Percentiles rank a stretch among this genome's conserved stretches.
Evolutionary conservation across 2,329 filamentous ascomycete species (phyloP).

Genomic region (Cladophialophora chaetospira): DNA sequence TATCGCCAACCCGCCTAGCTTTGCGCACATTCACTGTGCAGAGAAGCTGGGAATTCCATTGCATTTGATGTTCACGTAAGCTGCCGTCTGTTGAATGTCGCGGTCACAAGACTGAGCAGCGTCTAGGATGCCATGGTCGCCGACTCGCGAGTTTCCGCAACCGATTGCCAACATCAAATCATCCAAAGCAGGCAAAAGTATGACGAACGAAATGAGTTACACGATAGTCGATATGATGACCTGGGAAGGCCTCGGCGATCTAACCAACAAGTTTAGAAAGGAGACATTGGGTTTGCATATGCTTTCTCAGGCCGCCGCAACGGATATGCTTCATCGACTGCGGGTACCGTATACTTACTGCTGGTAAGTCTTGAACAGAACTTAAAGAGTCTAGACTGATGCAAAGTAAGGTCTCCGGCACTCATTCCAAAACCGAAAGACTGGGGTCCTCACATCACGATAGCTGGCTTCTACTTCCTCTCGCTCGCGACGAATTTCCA

Average conservation of each 20-base stretch:
- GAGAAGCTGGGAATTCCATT: conserved; percentile 76
- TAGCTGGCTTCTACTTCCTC: conserved; percentile 77
- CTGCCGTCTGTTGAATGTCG: conserved; percentile 67
- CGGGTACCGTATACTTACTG: conserved; percentile 86
- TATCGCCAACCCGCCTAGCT: conserved; percentile 79
- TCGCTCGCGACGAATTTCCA: conserved; percentile 66
- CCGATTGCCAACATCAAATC: conserved; percentile 80
- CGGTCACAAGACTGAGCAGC: no score
- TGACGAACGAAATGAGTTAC: conserved; percentile 82
- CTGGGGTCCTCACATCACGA: conserved; percentile 70
- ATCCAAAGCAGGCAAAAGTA: conserved; percentile 70
- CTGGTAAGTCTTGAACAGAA: conserved; percentile 63
- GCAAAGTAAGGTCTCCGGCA: conserved; percentile 68
- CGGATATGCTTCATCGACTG: conserved; percentile 74
- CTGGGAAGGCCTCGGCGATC: conserved; percentile 87
- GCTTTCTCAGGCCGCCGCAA: conserved; percentile 78
- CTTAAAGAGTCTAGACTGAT: background rate
- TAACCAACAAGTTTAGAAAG: conserved; percentile 85
- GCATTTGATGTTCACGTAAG: conserved; percentile 89
- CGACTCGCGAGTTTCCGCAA: conserved; percentile 82
- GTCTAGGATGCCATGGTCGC: conserved; percentile 84
- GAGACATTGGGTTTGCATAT: conserved; percentile 73
- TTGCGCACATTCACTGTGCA: conserved; percentile 77
- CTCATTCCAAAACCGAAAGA: conserved; percentile 78
- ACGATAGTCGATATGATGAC: conserved; percentile 87